phyloP scores from a whole-genome alignment of 192 early-diverging fungal genomes.

The Chytriomyces hyalinus region DNA sequence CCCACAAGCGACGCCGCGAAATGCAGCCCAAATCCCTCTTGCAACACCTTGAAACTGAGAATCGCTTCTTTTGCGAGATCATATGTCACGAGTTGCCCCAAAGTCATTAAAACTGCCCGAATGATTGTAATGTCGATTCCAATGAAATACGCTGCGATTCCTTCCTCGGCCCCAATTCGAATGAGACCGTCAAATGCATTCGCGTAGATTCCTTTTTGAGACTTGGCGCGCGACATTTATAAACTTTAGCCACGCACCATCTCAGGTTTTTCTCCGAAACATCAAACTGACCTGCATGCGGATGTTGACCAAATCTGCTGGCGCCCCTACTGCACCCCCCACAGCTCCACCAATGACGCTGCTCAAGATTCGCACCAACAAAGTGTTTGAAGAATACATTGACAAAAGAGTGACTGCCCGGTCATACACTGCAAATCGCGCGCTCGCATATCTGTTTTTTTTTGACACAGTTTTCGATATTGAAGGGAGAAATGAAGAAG shows the following conservation, averaged over 20 bases:
- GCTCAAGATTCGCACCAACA: not conserved
- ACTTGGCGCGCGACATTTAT: too few species aligned
- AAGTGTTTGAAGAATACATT: too few species aligned
- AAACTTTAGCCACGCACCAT: too few species aligned
- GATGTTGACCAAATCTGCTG: slow-evolving; percentile 33
- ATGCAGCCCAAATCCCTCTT: not conserved
- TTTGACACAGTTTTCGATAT: too few species aligned
- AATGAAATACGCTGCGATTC: slow-evolving; percentile 16
- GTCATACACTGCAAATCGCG: slow-evolving; percentile 35
- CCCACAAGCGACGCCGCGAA: not conserved
- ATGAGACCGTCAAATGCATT: slow-evolving; percentile 38
- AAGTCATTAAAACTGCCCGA: slow-evolving; percentile 31
- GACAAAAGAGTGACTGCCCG: not conserved
- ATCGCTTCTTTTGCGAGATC: slow-evolving; percentile 12
- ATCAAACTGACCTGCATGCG: slow-evolving; percentile 26
- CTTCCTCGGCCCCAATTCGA: slow-evolving; percentile 33
- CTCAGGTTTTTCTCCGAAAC: too few species aligned
- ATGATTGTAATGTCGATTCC: slow-evolving; percentile 32
- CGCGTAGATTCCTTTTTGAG: slow-evolving; percentile 12
- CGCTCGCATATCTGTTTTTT: slow-evolving; percentile 9
- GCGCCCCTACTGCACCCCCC: slow-evolving; percentile 16
- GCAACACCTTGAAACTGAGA: not conserved
- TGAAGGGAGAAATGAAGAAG: too few species aligned
- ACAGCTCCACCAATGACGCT: slow-evolving; percentile 14
- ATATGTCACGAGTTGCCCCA: slow-evolving; percentile 25